phyloP scores from a whole-genome alignment of 306 rosid species.

The Cicer pinnatifidum region DNA sequence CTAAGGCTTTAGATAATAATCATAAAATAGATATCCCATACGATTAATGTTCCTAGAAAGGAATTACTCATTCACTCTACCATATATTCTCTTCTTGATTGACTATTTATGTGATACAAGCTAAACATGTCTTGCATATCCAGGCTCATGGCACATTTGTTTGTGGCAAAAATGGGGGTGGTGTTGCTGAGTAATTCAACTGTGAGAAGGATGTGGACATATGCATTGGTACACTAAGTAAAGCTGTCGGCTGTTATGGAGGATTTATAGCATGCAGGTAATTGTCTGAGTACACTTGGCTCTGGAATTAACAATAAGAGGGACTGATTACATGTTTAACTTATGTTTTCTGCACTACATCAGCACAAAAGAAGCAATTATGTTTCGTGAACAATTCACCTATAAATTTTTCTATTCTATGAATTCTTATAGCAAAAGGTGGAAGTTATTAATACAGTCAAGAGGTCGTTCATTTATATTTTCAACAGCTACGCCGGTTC shows the following conservation, averaged over 20 bases:
- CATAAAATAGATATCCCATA: background rate
- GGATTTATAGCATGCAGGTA: conserved; percentile 99
- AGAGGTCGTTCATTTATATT: conserved; percentile 94
- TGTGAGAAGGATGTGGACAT: conserved; percentile 89
- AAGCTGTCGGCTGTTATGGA: conserved; percentile 97
- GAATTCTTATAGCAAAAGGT: conserved; percentile 65
- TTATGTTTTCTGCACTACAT: conserved; percentile 2
- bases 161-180: conserved; percentile 92
- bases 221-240: conserved; percentile 89
- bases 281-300: conserved; percentile 33
- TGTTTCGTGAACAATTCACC: conserved; percentile 26
- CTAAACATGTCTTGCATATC: conserved; percentile 35
- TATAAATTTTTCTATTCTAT: conserved; percentile 42
- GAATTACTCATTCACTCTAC: background rate
- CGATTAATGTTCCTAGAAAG: conserved; percentile 1
- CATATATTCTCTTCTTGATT: conserved; percentile 10
- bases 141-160: conserved; percentile 98
- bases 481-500: conserved; percentile 82
- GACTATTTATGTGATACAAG: conserved; percentile 8
- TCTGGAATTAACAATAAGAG: background rate
- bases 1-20: background rate
- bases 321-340: background rate
- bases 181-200: conserved; percentile 84
- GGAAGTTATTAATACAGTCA: conserved; percentile 91
- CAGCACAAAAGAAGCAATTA: background rate